Base-by-base conservation (phyloP, 306 rosid species). In the Begonia masoniana region DNA sequence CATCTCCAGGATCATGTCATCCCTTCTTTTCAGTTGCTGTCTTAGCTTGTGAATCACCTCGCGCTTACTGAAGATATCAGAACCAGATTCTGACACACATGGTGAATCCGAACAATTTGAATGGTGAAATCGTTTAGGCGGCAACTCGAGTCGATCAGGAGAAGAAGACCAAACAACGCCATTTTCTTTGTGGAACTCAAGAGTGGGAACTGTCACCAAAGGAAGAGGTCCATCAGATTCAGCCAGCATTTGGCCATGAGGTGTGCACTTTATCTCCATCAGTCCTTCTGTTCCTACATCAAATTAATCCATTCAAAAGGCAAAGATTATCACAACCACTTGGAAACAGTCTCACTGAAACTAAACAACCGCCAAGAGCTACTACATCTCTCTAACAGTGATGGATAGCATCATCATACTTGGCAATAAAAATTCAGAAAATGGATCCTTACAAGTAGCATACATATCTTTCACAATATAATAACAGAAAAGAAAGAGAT, bases 31-130 rank as follows among this genome's bases (percentile, higher is more conserved):
- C 69, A 91, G 54, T 56, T 91, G 97, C 56, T 80, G 96, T 70
- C 97, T 81, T 65, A 91, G 73, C 74, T 91, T 91, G 63, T 82
- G 91, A 48, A 91, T 85, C 51, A 85, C 97, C 63, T 91, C 97
- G 35, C 97, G 79, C 79, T 85, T 91, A 52, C 83, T 83, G 63
- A 82, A 85, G 67, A 85, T 76, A 58, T 91, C 96, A 50, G 95
- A 85, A 64, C 97, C 97, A 62, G 96, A 85, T 54, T 91, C 95
- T 11, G 97, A 91, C 17, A 80, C 94, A 61, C 91, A 85, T 0
- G 97, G 97, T 31, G 97, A 91, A 67, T 85, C 95, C 2, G 95
- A 85, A 77, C 91, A 80, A 71, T 85, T 89, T 56, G 97, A 85
- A 71, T 74, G 78, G 64, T 73, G 93, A 68, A 84, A 80, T 10